Evolutionary conservation across 176 grass and related monocot genomes (phyloP).

Genomic region (Bonia amplexicaulis): DNA sequence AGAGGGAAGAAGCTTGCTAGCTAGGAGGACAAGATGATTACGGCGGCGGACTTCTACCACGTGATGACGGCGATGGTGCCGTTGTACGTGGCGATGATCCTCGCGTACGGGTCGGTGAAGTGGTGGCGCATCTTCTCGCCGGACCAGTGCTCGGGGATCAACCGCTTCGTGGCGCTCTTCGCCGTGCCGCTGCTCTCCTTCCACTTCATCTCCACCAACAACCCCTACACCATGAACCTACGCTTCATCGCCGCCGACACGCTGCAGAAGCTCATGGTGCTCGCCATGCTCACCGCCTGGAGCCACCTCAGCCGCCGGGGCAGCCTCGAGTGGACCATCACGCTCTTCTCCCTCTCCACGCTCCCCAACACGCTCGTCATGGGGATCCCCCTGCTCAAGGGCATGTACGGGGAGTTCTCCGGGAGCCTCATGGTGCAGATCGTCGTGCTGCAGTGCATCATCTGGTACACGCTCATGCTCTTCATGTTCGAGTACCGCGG

Average conservation of each 20-base stretch:
- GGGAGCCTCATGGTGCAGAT: conserved; percentile 96
- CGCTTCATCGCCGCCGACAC: conserved; percentile 97
- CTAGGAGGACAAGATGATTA: conserved; percentile 58
- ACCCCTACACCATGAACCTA: conserved; percentile 96
- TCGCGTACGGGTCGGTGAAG: conserved; percentile 91
- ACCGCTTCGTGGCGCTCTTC: conserved; percentile 98
- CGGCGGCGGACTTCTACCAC: conserved; percentile 74
- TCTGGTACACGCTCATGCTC: conserved; percentile 99
- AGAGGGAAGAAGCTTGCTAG: not conserved
- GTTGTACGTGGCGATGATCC: conserved; percentile 98
- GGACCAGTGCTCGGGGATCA: conserved; percentile 99
- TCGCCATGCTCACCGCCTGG: conserved; percentile 81
- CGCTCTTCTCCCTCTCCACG: conserved; percentile 96
- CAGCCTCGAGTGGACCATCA: conserved; percentile 97
- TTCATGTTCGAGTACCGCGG: conserved; percentile 99
- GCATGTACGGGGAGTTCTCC: conserved; percentile 91
- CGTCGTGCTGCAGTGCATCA: conserved; percentile 98
- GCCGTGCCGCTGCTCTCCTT: conserved; percentile 96
- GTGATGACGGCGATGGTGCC: conserved; percentile 99
- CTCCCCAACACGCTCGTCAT: conserved; percentile 99
- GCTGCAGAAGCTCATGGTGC: conserved; percentile 97
- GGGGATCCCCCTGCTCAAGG: conserved; percentile 95
- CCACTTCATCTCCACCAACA: conserved; percentile 98
- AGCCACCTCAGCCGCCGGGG: conserved; percentile 60
- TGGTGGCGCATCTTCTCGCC: conserved; percentile 99